Conservation (phyloP, 768 basidiomycete species). For the Lyophyllum semitale region DNA sequence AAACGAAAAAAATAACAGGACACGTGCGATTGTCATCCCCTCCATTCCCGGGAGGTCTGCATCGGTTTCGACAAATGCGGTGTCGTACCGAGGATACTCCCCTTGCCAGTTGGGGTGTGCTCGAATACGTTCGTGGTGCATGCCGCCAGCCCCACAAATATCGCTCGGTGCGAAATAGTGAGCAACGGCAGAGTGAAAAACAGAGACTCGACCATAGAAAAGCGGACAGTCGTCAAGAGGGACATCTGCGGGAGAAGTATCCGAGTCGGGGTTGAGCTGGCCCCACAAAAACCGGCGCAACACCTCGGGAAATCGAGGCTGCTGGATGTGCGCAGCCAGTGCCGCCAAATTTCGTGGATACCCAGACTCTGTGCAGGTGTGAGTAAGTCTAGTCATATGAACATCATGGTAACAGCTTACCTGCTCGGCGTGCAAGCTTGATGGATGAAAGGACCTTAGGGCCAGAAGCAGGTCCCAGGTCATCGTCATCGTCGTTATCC, state of each 20-base stretch:
- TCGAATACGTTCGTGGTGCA: conserved; percentile 28
- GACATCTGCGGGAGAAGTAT: background rate
- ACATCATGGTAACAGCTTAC: background rate
- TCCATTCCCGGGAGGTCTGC: conserved; percentile 22
- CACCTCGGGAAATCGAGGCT: conserved; percentile 14
- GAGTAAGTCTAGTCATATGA: background rate
- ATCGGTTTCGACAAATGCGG: conserved; percentile 27
- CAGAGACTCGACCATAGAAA: conserved; percentile 9
- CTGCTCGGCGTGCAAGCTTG: conserved; percentile 6
- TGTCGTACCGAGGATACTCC: conserved; percentile 22
- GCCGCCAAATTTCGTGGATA: conserved; percentile 7
- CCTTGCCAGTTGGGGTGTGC: conserved; percentile 24
- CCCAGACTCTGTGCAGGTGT: conserved; percentile 2
- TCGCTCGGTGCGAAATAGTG: conserved; percentile 28
- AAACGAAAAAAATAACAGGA: conserved; percentile 33
- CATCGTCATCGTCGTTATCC: conserved; percentile 1
- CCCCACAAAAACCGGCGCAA: conserved; percentile 16
- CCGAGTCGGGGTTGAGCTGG: conserved; percentile 5
- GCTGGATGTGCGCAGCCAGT: conserved; percentile 15
- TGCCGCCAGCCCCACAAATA: conserved; percentile 23
- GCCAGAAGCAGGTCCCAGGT: background rate
- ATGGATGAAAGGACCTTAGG: background rate
- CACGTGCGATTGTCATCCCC: conserved; percentile 26
- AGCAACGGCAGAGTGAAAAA: conserved; percentile 22
- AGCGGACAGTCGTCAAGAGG: conserved; percentile 12